These are phyloP conservation scores for Globisporangium nunn DNA, from an alignment of 352 stramenopile genomes.

Conservation along the genomic window DNA sequence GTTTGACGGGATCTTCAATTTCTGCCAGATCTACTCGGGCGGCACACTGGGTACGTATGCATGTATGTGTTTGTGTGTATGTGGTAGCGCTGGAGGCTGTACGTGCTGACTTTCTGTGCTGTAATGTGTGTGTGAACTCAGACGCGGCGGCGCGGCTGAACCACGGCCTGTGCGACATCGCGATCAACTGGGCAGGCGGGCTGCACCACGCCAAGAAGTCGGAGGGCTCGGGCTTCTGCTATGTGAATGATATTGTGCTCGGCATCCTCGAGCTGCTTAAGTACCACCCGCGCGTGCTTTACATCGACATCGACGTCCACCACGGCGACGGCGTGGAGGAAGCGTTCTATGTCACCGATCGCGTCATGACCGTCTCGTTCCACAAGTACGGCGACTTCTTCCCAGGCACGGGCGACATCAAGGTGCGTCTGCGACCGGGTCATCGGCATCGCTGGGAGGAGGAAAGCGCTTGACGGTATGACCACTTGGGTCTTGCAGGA, in stretches of 20 bases:
- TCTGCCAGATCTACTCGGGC: constrained; percentile 96
- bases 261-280: constrained; percentile 98
- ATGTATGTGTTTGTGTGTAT: too few relatives aligned
- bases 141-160: constrained; percentile 97
- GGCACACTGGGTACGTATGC: constrained; percentile 80
- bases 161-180: constrained; percentile 94
- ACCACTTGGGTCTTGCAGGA: constrained; percentile 38
- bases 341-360: constrained; percentile 98
- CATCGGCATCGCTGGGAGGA: background rate
- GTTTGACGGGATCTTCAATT: constrained; percentile 99
- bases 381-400: constrained; percentile 99
- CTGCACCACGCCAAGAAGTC: constrained; percentile 99
- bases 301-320: constrained; percentile 99
- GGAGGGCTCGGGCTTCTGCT: constrained; percentile 98
- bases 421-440: constrained; percentile 13
- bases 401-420: constrained; percentile 90
- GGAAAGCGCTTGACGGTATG: too few relatives aligned
- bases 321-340: constrained; percentile 98
- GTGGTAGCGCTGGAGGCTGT: too few relatives aligned
- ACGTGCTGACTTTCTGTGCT: background rate
- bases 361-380: constrained; percentile 97
- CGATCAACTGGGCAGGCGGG: constrained; percentile 98
- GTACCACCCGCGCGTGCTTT: constrained; percentile 94
- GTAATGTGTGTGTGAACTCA: constrained; percentile 7
- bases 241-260: constrained; percentile 99